These are phyloP conservation scores for Suzukiozyma palmioleophila DNA, from an alignment of 1,139 yeast species.

Conservation along the genomic window DNA sequence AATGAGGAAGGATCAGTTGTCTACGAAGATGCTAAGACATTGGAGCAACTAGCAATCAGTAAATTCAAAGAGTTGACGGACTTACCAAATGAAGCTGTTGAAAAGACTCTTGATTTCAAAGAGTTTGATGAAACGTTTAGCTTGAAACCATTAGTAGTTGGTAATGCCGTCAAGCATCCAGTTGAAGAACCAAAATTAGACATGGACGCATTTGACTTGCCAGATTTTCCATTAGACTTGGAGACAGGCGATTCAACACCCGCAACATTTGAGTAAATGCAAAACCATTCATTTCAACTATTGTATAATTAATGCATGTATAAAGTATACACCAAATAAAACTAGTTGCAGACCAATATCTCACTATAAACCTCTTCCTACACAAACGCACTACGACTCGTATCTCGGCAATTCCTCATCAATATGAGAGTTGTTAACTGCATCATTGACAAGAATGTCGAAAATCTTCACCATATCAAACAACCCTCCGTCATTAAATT, in stretches of 20 bases:
- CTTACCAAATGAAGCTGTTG: conserved; percentile 23
- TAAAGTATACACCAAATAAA: neutral
- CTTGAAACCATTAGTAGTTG: conserved; percentile 34
- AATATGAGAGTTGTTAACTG: conserved; percentile 31
- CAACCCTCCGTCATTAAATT: conserved; percentile 48
- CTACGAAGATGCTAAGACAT: conserved; percentile 66
- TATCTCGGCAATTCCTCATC: conserved; percentile 47
- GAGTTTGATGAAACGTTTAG: conserved; percentile 47
- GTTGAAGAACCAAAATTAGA: conserved; percentile 17
- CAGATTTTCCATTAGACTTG: conserved; percentile 5
- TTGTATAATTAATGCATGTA: neutral
- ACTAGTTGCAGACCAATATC: too few relatives aligned
- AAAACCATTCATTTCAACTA: neutral
- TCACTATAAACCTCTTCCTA: neutral
- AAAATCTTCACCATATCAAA: conserved; percentile 32
- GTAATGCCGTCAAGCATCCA: conserved; percentile 23
- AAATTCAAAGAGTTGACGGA: conserved; percentile 26
- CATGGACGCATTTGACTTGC: conserved; percentile 14
- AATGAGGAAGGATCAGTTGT: conserved; percentile 88
- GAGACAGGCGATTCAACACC: conserved; percentile 17
- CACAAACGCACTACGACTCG: too few relatives aligned
- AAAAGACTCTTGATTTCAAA: conserved; percentile 37
- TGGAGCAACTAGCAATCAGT: conserved; percentile 49
- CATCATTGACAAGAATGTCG: conserved; percentile 26
- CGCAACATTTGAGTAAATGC: conserved; percentile 9